Evolutionary conservation across 192 early-diverging fungal genomes (phyloP).

Genomic region (Coemansia sp.): DNA sequence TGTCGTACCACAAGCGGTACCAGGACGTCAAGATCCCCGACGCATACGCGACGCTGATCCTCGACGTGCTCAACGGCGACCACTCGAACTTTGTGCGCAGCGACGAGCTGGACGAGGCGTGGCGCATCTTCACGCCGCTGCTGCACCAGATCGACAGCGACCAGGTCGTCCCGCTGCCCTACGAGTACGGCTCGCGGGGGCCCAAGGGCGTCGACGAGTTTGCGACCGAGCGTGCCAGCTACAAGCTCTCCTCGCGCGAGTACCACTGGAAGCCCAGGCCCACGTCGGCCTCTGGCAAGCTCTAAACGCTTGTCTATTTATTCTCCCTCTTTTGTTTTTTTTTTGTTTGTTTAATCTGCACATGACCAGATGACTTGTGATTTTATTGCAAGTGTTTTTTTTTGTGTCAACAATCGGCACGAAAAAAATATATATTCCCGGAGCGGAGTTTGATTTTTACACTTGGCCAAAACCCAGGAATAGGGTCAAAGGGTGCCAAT

Average conservation of each 20-base stretch:
- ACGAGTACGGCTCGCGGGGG: constrained; percentile 82
- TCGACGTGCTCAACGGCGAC: constrained; percentile 89
- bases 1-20: constrained; percentile 90
- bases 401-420: no score
- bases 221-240: constrained; percentile 46
- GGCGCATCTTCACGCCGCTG: constrained; percentile 97
- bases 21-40: constrained; percentile 89
- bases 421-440: no score
- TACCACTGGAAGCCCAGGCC: constrained; percentile 53
- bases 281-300: constrained; percentile 7
- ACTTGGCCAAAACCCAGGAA: not conserved
- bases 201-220: constrained; percentile 78
- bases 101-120: constrained; percentile 92
- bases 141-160: constrained; percentile 82
- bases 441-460: no score
- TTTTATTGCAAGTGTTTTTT: no score
- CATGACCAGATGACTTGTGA: no score
- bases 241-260: constrained; percentile 45
- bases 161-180: constrained; percentile 67
- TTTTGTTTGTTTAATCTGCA: not conserved
- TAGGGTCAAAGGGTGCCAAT: no score
- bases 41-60: constrained; percentile 94
- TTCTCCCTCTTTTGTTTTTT: not conserved
- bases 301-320: not conserved
- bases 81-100: constrained; percentile 94